These are phyloP conservation scores for Yamadazyma kanchanaburiensis DNA, from an alignment of 1,139 yeast species.

Conservation along the genomic window DNA sequence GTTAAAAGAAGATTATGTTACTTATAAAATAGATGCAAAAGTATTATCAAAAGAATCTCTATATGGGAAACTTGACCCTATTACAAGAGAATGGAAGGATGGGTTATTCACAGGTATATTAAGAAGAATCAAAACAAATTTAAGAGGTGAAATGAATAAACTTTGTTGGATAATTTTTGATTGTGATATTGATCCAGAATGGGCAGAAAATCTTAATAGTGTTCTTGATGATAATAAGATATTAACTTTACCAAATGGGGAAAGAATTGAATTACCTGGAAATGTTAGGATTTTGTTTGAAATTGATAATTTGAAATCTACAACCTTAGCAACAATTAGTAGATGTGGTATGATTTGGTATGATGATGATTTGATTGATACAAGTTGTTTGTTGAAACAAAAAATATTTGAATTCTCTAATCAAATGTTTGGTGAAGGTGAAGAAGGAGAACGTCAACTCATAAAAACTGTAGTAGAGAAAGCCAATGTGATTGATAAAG, in stretches of 20 bases:
- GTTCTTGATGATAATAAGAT: slow-evolving; percentile 85
- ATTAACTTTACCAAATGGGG: slow-evolving; percentile 87
- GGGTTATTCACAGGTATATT: slow-evolving; percentile 75
- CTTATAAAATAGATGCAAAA: slow-evolving; percentile 67
- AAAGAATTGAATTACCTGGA: slow-evolving; percentile 64
- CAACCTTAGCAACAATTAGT: slow-evolving; percentile 91
- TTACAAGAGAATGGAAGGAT: slow-evolving; percentile 92
- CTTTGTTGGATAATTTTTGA: slow-evolving; percentile 82
- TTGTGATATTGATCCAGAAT: slow-evolving; percentile 91
- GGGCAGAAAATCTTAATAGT: slow-evolving; percentile 91
- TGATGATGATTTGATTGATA: slow-evolving; percentile 23
- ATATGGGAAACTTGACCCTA: slow-evolving; percentile 67
- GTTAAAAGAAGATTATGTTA: slow-evolving; percentile 34
- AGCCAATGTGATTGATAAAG: slow-evolving; percentile 4
- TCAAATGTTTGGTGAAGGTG: background rate
- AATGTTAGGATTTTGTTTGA: slow-evolving; percentile 75
- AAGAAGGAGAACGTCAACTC: slow-evolving; percentile 5
- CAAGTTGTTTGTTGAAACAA: slow-evolving; percentile 17
- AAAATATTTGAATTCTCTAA: slow-evolving; percentile 1
- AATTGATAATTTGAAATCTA: slow-evolving; percentile 58
- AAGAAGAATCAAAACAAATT: slow-evolving; percentile 55
- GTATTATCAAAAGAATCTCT: slow-evolving; percentile 63
- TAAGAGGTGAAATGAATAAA: slow-evolving; percentile 55
- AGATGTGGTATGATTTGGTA: slow-evolving; percentile 91
- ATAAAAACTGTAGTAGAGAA: slow-evolving; percentile 2